Evolutionary conservation across 805 yeast genomes (phyloP), one percentile per base, ranked within the genome.

Genomic region (Candida fluviatilis): DNA sequence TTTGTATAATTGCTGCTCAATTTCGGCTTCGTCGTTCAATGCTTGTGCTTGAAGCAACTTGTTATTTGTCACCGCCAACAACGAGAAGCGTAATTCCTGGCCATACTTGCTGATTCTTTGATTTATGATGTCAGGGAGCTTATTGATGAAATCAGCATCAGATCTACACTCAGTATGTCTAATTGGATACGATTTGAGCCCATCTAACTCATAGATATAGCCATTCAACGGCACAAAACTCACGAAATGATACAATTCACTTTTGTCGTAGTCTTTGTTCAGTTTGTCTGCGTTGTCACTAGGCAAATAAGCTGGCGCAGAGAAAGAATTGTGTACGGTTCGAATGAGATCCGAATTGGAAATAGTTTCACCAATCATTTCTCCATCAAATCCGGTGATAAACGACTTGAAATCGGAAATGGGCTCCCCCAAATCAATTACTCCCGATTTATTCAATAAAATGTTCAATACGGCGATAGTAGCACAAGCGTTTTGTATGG

Each of bases 401-500:
- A 81, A 81, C 36, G 59, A 58, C 41, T 66, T 67, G 54, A 80
- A 73, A 39, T 70, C 66, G 2, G 43, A 19, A 40, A 81, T 58
- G 25, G 72, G 76, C 0, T 55, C 55, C 1, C 87, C 86, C 3
- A 80, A 38, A 2, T 66, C 66, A 10, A 78, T 39, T 4, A 48
- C 56, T 3, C 47, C 53, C n/a, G 36, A 23, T 5, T 51, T 42
- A 37, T 66, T 61, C 41, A 81, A 48, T 37, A 81, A 56, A 6
- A 79, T 60, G 39, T 79, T 76, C 40, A 81, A 60, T 16, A 81
- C 80, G 0, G 86, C 87, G 49, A 77, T 84, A 1, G 87, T 81
- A n/a, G 82, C 87, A 56, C 87, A 81, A 3, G 87, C 85, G 49
- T 81, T 80, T 48, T 76, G 78, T 38, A 80, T 76, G 18, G 74